Percentiles rank a stretch among this genome's conserved stretches.
phyloP scores from a whole-genome alignment of 2,329 filamentous ascomycete species.

The Talaromyces sp. region DNA sequence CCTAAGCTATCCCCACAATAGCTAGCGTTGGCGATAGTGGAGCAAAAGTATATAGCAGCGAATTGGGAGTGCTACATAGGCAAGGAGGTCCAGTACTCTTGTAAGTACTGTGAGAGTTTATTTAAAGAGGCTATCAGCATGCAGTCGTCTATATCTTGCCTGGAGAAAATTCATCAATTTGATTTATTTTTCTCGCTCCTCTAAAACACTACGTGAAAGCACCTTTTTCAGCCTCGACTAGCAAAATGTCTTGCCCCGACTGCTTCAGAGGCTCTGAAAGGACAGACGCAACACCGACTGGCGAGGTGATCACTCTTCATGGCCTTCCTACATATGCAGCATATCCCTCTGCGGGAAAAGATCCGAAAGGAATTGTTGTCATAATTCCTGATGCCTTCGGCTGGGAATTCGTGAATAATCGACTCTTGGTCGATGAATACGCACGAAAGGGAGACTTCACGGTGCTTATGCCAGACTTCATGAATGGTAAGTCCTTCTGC shows the following conservation, averaged over 20 bases:
- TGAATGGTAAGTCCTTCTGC: not conserved
- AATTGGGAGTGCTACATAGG: not conserved
- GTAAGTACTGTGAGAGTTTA: not conserved
- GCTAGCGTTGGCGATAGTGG: not conserved
- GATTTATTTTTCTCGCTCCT: not conserved
- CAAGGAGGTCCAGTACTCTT: not conserved
- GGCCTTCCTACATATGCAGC: not conserved
- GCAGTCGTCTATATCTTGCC: not conserved
- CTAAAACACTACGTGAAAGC: not conserved
- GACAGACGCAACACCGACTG: not conserved
- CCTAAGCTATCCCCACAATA: not conserved
- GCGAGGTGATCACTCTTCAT: not conserved
- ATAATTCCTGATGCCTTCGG: constrained; percentile 57
- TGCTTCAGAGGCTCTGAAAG: not conserved
- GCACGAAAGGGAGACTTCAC: constrained; percentile 50
- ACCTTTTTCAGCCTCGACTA: not conserved
- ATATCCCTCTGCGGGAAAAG: constrained; percentile 1
- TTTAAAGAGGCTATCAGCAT: not conserved
- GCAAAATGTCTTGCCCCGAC: not conserved
- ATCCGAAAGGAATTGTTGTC: constrained; percentile 50
- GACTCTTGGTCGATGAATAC: constrained; percentile 54
- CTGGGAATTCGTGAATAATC: constrained; percentile 53
- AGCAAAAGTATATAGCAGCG: not conserved
- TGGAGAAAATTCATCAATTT: not conserved
- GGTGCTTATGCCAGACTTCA: constrained; percentile 21